Base-by-base conservation (phyloP, 192 early-diverging fungal species). In the Backusella australiensis region DNA sequence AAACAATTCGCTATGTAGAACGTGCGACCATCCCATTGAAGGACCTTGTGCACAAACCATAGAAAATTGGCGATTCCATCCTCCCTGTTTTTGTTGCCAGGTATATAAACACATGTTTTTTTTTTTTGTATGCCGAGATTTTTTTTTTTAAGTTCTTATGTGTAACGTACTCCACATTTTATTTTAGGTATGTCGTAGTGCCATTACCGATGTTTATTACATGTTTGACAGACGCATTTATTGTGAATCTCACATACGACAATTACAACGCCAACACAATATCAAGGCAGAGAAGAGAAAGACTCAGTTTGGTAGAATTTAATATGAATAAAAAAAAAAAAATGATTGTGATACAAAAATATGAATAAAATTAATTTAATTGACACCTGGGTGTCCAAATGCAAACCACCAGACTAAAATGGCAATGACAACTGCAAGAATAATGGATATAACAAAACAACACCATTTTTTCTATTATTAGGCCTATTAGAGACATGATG, bases 51-150 rank as follows among this genome's bases (percentile, higher is more conserved):
- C 94, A 19, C 93, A 95, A 75, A 93, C 96, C 11, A 83, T 87
- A 41, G 95, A 97, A 84, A 90, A 89, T 35, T 88, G 87, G 82
- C 82, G 94, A 70, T 97, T 94, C 87, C 96, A 98, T 78, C 95
- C 95, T 8, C 80, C 77, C 26, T 96, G 95, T 84, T 98, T 96
- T 89, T 86, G 84, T 15, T 98, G 96, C 74, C 67, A 77, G 21
- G 85, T 87, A 81, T 72, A 78, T 72, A 49, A 49, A 49, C 17
- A 49, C 46, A 49, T 49, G 46, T 44, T 29, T 59, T 14, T 53
- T 21, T 59, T 59, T 26, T 59, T 26, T 59, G 1, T 8, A 11
- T 23, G 56, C 21, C 8, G 19, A 9, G 19, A 56, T 39, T 39
- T 38, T 23, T 8, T 8, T n/a, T 21, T 19, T 56, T 0, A 32